Conservation (phyloP, 1,139 yeast genomes). For the Wickerhamiella infanticola region DNA sequence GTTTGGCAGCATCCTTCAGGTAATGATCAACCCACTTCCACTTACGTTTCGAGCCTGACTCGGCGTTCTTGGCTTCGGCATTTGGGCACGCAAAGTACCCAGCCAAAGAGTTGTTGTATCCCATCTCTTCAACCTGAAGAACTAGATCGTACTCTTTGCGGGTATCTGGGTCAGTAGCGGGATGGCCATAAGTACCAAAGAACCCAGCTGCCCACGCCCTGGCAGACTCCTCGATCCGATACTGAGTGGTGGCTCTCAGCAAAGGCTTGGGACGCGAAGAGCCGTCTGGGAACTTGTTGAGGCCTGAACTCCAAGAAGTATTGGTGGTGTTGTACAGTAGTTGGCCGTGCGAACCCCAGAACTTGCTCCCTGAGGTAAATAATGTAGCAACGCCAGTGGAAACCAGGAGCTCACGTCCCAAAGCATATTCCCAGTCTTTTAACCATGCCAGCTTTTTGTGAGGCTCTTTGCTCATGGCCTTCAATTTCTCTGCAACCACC, state of each 20-base stretch:
- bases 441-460: conserved; percentile 21
- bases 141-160: conserved; percentile 21
- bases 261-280: conserved; percentile 22
- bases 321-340: conserved; percentile 22
- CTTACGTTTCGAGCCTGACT: conserved; percentile 17
- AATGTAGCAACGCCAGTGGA: conserved; percentile 28
- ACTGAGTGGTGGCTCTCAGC: conserved; percentile 28
- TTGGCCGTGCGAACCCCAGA: conserved; percentile 30
- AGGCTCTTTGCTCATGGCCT: conserved; percentile 19
- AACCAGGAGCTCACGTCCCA: conserved; percentile 25
- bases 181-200: conserved; percentile 25
- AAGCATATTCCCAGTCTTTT: conserved; percentile 22
- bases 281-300: conserved; percentile 23
- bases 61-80: conserved; percentile 17
- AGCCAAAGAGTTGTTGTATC: conserved; percentile 28
- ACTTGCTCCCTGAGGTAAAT: conserved; percentile 25
- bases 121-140: conserved; percentile 21
- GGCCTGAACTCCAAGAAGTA: conserved; percentile 12
- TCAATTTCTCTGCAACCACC: conserved; percentile 19
- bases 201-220: conserved; percentile 32
- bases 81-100: conserved; percentile 28
- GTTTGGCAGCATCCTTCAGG: conserved; percentile 27
- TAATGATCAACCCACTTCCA: conserved; percentile 26
- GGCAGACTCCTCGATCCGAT: conserved; percentile 28
- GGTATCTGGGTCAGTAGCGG: conserved; percentile 19